These are phyloP conservation scores for Talaromyces thailandensis DNA, from an alignment of 495 filamentous ascomycete genomes.

Conservation along the genomic window DNA sequence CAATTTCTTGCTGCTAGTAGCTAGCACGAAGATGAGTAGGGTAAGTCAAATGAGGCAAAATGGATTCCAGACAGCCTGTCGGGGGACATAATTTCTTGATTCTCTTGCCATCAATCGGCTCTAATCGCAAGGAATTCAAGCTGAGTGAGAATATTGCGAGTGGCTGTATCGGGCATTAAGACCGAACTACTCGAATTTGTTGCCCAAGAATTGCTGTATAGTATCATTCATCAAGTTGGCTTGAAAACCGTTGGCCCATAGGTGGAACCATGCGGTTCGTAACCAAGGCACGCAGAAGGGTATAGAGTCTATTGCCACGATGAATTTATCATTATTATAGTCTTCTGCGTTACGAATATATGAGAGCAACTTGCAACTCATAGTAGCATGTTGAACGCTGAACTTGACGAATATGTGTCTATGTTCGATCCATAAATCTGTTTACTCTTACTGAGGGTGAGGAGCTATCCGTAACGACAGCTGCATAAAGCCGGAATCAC, in stretches of 20 bases:
- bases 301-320: not conserved
- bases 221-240: not conserved
- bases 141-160: not conserved
- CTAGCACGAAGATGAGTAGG: not conserved
- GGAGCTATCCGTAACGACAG: not conserved
- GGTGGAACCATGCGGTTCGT: not conserved
- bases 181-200: not conserved
- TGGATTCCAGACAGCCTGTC: not conserved
- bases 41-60: not conserved
- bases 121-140: not conserved
- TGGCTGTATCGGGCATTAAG: not conserved
- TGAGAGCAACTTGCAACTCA: not conserved
- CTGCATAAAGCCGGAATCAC: not conserved
- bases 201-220: not conserved
- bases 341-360: not conserved
- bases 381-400: not conserved
- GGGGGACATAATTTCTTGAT: not conserved
- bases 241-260: not conserved
- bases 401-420: not conserved
- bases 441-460: not conserved
- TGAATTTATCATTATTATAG: not conserved
- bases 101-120: not conserved
- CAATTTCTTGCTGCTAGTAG: not conserved
- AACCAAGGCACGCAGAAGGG: not conserved
- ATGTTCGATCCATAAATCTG: not conserved